Conservation (phyloP, 1,284 basidiomycete species). For the Boletus sp. region DNA sequence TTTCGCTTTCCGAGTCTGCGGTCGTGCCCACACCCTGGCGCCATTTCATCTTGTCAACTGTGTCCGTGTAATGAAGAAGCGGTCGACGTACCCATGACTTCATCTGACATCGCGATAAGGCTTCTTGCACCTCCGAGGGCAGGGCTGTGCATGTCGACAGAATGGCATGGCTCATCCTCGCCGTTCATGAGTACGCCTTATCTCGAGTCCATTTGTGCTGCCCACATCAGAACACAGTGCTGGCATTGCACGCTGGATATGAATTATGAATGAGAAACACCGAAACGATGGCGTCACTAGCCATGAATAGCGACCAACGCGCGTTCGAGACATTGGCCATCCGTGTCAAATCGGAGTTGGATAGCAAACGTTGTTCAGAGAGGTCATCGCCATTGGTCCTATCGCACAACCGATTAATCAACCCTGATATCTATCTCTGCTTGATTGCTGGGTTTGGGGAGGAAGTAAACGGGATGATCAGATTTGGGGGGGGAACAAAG, state of each 20-base stretch:
- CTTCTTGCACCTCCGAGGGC: constrained; percentile 19
- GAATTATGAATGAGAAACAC: constrained; percentile 18
- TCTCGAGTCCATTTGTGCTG: constrained; percentile 8
- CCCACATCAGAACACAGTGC: constrained; percentile 1
- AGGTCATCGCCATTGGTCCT: constrained; percentile 8
- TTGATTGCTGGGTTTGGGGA: constrained; percentile 13
- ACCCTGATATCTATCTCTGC: neutral
- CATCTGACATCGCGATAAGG: constrained; percentile 20
- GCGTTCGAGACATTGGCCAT: constrained; percentile 10
- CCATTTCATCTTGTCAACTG: neutral
- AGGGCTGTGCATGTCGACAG: constrained; percentile 6
- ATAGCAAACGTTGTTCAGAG: constrained; percentile 6
- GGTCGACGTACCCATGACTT: neutral
- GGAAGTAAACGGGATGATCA: constrained; percentile 2
- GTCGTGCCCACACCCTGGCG: too few species aligned
- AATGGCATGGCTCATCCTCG: constrained; percentile 6
- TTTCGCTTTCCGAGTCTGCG: neutral
- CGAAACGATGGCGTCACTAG: constrained; percentile 18
- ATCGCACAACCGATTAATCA: constrained; percentile 8
- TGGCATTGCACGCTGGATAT: constrained; percentile 3
- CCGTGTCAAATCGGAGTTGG: constrained; percentile 17
- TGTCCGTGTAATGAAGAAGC: constrained; percentile 13
- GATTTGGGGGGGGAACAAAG: neutral
- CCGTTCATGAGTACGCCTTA: constrained; percentile 12
- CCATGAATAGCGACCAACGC: constrained; percentile 2